These are phyloP conservation scores for Eucalyptus polyanthemos DNA, from an alignment of 345 rosid species.

Conservation along the genomic window DNA sequence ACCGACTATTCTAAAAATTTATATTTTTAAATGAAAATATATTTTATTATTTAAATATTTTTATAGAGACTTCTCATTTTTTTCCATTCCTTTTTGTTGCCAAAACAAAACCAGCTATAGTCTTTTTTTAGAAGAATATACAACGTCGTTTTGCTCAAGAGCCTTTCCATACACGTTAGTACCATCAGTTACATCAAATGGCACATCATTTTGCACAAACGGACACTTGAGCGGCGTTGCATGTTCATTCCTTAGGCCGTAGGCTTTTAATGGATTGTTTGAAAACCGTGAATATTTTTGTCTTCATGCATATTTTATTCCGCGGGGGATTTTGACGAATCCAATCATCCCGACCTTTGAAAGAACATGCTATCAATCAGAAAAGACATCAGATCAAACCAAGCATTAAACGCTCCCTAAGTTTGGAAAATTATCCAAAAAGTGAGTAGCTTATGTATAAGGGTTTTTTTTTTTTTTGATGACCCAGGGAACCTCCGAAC, in stretches of 20 bases:
- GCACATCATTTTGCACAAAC: background rate
- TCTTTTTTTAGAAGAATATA: background rate
- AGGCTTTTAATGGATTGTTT: background rate
- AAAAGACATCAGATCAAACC: background rate
- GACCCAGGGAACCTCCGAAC: no score
- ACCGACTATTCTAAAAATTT: no score
- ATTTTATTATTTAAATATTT: no score
- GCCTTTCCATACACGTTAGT: background rate
- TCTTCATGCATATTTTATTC: background rate
- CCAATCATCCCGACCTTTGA: background rate
- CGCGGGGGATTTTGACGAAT: background rate
- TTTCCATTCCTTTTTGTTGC: background rate
- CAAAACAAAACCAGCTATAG: background rate
- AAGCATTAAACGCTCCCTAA: background rate
- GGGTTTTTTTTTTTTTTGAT: no score
- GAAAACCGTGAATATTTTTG: background rate
- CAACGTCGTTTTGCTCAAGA: background rate
- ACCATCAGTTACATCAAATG: background rate
- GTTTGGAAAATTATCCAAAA: no score
- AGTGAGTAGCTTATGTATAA: accelerated
- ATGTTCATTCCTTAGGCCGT: background rate
- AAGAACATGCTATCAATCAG: background rate
- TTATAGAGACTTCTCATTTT: background rate
- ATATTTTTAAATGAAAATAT: background rate
- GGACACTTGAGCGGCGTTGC: background rate